Evolutionary conservation across 768 basidiomycete species (phyloP), one percentile per base, ranked within the genome.

Genomic region (Tricholoma bakamatsutake): DNA sequence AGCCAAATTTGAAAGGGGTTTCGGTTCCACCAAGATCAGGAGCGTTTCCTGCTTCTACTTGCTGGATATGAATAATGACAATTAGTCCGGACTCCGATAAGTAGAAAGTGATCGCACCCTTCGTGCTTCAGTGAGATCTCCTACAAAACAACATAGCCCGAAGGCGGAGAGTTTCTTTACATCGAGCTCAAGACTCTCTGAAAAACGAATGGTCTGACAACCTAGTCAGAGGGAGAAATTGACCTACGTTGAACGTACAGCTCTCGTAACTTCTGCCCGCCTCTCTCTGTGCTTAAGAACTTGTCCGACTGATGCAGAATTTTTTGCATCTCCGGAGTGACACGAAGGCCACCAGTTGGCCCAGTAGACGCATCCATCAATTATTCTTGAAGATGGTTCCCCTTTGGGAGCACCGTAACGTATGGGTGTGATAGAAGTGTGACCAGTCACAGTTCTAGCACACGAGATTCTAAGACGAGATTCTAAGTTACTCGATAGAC

Each of bases 1-100:
- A 81, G 1, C 80, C 73, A 6, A 73, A 69, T 46, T 71, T 62
- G 59, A 71, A 78, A 1, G 73, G 64, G 0, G 80, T 79, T 63
- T 81, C 75, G 0, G 73, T 70, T 37, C 66, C 67, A 18, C 47
- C 55, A 1, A 80, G 62, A 49, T 73, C 69, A 1, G 78, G 77
- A 0, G 73, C 73, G 0, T 53, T 57, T 0, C 72, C 71, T 1
- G 50, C 43, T 48, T 67, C 65, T 2, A 75, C 60, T 12, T 57
- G 54, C 71, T 72, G 30, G 21, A n/a, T 24, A 18, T 12, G 4
- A 21, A 39, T 6, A 15, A 34, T 24, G 1, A 56, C 12, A 18
- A 4, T 43, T 21, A 15, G 30, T 17, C 5, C n/a, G n/a, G n/a
- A n/a, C n/a, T n/a, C n/a, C 52, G n/a, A 53, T 9, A 27, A 8